Conservation (phyloP, 2,329 filamentous ascomycete species). For the Pleoardoris graminearum region DNA sequence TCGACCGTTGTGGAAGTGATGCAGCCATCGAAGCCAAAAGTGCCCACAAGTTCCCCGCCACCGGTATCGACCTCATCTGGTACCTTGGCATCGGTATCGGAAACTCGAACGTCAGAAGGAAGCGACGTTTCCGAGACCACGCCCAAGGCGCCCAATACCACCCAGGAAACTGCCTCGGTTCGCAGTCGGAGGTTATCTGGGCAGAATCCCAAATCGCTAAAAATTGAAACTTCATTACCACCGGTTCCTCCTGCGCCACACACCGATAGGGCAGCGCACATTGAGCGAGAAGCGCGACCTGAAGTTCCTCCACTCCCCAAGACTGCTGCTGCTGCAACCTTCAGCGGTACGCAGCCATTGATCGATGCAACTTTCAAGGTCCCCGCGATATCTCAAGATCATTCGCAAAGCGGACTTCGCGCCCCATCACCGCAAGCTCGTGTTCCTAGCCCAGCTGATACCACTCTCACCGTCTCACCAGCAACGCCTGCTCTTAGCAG, state of each 20-base stretch:
- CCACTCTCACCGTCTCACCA: constrained; percentile 47
- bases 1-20: constrained; percentile 73
- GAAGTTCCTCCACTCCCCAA: constrained; percentile 40
- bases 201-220: constrained; percentile 78
- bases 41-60: constrained; percentile 34
- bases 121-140: constrained; percentile 32
- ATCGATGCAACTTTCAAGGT: constrained; percentile 38
- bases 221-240: constrained; percentile 73
- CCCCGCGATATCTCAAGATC: constrained; percentile 35
- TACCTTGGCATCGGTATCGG: constrained; percentile 38
- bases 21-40: constrained; percentile 44
- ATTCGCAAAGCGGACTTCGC: constrained; percentile 27
- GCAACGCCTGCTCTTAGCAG: constrained; percentile 42
- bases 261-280: constrained; percentile 39
- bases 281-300: constrained; percentile 39
- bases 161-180: constrained; percentile 55
- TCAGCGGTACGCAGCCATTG: constrained; percentile 29
- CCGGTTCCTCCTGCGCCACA: constrained; percentile 40
- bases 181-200: constrained; percentile 78
- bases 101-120: constrained; percentile 30
- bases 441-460: constrained; percentile 48
- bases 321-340: constrained; percentile 38
- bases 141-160: constrained; percentile 28
- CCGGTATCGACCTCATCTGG: constrained; percentile 33
- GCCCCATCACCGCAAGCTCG: constrained; percentile 39